Evolutionary conservation across 2,329 filamentous ascomycete species (phyloP).

Genomic region (Ascochyta lentis): DNA sequence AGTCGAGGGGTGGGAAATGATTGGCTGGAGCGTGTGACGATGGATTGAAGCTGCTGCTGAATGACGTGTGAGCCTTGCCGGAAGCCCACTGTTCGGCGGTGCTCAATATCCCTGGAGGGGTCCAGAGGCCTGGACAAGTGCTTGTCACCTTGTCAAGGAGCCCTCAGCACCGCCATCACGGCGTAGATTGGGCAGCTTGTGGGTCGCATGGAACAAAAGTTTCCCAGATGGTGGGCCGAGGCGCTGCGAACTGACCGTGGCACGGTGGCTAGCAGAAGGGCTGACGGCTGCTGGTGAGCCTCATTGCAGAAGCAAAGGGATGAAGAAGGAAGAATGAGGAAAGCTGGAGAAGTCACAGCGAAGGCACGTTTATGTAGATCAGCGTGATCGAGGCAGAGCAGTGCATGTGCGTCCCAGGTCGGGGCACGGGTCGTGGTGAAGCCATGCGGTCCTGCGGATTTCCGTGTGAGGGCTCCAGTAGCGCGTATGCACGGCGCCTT

Average conservation of each 20-base stretch:
- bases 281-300: conserved; percentile 14
- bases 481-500: conserved; percentile 18
- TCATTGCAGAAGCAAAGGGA: not conserved
- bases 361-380: conserved; percentile 8
- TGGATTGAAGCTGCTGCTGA: conserved; percentile 25
- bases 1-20: conserved; percentile 16
- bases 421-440: conserved; percentile 11
- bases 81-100: conserved; percentile 21
- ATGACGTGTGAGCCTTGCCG: conserved; percentile 32
- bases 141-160: conserved; percentile 61
- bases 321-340: conserved; percentile 11
- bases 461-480: conserved; percentile 13
- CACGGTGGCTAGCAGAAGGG: conserved; percentile 21
- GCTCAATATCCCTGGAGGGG: conserved; percentile 20
- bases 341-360: conserved; percentile 2
- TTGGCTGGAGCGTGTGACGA: conserved; percentile 19
- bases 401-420: conserved; percentile 13
- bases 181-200: conserved; percentile 27
- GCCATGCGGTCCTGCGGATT: conserved; percentile 19
- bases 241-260: conserved; percentile 22
- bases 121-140: conserved; percentile 37
- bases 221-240: conserved; percentile 16
- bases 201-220: conserved; percentile 19
- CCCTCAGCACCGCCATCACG: conserved; percentile 69
- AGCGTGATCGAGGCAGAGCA: conserved; percentile 11